Conservation (phyloP, 2,329 filamentous ascomycete genomes). For the Davidsoniella virescens region DNA sequence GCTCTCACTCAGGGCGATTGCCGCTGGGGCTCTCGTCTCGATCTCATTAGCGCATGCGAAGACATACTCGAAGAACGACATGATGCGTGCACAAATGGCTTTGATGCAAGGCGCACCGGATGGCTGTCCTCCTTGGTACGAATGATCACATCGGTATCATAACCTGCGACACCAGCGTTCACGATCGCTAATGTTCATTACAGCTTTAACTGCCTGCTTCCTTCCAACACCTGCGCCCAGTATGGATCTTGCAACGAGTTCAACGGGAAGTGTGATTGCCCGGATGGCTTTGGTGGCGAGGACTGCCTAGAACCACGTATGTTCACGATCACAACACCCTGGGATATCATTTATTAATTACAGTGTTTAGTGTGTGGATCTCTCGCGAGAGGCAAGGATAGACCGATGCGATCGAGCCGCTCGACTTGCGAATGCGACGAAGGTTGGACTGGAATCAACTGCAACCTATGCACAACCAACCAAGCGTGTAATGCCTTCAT, state of each 20-base stretch:
- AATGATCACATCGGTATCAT: conserved; percentile 17
- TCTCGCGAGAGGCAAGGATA: conserved; percentile 62
- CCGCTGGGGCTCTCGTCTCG: background rate
- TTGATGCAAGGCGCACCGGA: conserved; percentile 58
- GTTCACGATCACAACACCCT: conserved; percentile 16
- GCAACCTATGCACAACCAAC: conserved; percentile 80
- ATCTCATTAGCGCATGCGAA: conserved; percentile 18
- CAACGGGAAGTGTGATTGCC: conserved; percentile 86
- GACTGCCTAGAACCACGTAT: conserved; percentile 73
- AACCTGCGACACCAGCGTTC: conserved; percentile 16
- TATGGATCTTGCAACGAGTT: conserved; percentile 77
- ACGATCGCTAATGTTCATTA: conserved; percentile 19
- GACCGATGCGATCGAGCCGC: conserved; percentile 50
- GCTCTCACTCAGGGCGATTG: background rate
- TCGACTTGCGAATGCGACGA: conserved; percentile 71
- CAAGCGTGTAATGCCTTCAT: conserved; percentile 77
- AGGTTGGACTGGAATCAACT: conserved; percentile 94
- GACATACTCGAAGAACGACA: conserved; percentile 45
- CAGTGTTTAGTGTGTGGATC: conserved; percentile 58
- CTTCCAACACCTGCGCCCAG: conserved; percentile 80
- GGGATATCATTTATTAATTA: conserved; percentile 12
- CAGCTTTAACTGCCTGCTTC: conserved; percentile 95
- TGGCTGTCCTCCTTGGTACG: conserved; percentile 62
- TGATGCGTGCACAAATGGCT: conserved; percentile 48
- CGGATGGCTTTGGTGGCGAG: conserved; percentile 81